A percentile compares a stretch with the other conserved stretches of the same genome.
These are phyloP conservation scores for Rubia balearica DNA, from an alignment of 305 asterid genomes.

Conservation along the genomic window DNA sequence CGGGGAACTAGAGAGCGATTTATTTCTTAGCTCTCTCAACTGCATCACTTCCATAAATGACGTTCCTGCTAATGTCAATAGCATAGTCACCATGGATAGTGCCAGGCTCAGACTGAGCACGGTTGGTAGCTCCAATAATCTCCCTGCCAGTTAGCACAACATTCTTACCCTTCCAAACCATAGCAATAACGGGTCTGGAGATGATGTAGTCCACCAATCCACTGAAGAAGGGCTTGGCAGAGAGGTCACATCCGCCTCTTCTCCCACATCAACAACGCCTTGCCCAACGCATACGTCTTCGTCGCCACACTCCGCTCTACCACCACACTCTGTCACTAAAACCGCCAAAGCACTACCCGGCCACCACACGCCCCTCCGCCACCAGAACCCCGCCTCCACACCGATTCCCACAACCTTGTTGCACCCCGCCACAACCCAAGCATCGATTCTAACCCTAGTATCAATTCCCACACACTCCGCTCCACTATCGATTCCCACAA, in stretches of 20 bases:
- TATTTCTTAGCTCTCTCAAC: slow-evolving; percentile 87
- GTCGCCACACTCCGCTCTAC: too few relatives aligned
- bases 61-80: slow-evolving; percentile 52
- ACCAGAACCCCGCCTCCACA: too few relatives aligned
- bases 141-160: slow-evolving; percentile 28
- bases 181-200: slow-evolving; percentile 35
- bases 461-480: too few relatives aligned
- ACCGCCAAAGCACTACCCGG: too few relatives aligned
- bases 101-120: slow-evolving; percentile 30
- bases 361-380: too few relatives aligned
- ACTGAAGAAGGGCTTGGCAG: slow-evolving; percentile 25
- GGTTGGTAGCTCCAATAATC: slow-evolving; percentile 33
- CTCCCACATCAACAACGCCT: too few relatives aligned
- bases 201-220: slow-evolving; percentile 30
- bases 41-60: slow-evolving; percentile 83
- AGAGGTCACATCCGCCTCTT: neutral
- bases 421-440: too few relatives aligned
- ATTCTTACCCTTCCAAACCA: slow-evolving; percentile 31
- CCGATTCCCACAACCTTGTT: too few relatives aligned
- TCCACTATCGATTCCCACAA: too few relatives aligned
- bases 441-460: too few relatives aligned
- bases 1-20: slow-evolving; percentile 91
- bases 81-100: slow-evolving; percentile 33
- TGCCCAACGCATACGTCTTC: too few relatives aligned
- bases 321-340: too few relatives aligned